Evolutionary conservation across 495 filamentous ascomycete genomes (phyloP).

Genomic region (Aspergillus coremiiformis): DNA sequence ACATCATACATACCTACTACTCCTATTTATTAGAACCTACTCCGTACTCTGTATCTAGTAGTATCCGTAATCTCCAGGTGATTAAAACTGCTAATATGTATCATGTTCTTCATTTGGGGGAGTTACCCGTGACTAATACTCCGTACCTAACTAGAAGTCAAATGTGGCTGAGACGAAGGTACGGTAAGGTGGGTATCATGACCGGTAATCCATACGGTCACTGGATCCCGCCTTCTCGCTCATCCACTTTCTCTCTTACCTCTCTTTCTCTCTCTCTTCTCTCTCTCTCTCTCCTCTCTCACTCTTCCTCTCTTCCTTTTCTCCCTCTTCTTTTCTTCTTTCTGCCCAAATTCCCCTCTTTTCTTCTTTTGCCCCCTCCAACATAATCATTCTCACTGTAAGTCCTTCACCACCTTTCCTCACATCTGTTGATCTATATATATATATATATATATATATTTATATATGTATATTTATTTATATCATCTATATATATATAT

Average conservation of each 20-base stretch:
- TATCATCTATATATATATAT: no score
- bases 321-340: slow-evolving; percentile 12
- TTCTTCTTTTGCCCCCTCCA: slow-evolving; percentile 4
- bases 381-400: slow-evolving; percentile 14
- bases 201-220: slow-evolving; percentile 1
- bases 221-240: slow-evolving; percentile 1
- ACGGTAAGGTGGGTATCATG: not conserved
- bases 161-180: not conserved
- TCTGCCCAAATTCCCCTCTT: slow-evolving; percentile 14
- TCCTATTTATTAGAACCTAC: no score
- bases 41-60: no score
- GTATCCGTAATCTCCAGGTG: no score
- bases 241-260: not conserved
- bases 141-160: no score
- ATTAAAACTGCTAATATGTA: no score
- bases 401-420: not conserved
- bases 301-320: slow-evolving; percentile 8
- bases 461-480: no score
- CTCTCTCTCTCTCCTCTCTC: not conserved
- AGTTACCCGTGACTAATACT: no score
- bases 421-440: not conserved
- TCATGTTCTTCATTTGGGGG: no score
- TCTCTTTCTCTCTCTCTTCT: slow-evolving; percentile 7
- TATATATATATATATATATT: no score
- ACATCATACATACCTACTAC: not conserved